A percentile compares a stretch with the other conserved stretches of the same genome.
phyloP scores from a whole-genome alignment of 345 rosid genomes.

The Murraya paniculata region DNA sequence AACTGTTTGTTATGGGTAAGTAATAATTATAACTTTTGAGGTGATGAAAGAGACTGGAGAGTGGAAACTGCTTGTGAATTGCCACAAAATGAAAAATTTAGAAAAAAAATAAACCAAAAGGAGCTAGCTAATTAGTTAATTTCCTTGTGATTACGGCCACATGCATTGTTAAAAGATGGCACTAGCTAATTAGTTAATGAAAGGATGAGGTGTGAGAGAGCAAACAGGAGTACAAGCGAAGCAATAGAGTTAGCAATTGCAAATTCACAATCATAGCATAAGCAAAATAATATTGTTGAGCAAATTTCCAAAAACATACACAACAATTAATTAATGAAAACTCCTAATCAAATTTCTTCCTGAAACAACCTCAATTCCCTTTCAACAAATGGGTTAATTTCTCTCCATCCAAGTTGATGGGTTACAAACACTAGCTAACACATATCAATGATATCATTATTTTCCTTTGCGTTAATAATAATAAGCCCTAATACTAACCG shows the following conservation, averaged over 20 bases:
- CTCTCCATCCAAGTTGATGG: slow-evolving; percentile 7
- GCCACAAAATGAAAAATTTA: neutral
- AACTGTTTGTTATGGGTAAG: neutral
- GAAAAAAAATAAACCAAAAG: neutral
- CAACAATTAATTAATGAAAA: too few relatives aligned
- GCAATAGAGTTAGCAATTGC: neutral
- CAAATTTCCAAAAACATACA: neutral
- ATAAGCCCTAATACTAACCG: too few relatives aligned
- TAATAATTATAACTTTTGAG: neutral
- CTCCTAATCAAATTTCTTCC: neutral
- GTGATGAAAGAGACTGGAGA: neutral
- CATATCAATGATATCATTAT: neutral
- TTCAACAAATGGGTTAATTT: slow-evolving; percentile 21
- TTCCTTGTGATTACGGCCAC: neutral
- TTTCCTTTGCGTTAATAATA: neutral
- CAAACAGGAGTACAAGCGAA: neutral
- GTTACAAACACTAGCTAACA: neutral
- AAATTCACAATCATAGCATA: neutral
- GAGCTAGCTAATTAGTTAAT: neutral
- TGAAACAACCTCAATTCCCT: neutral
- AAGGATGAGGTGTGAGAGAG: neutral
- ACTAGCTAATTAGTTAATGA: neutral
- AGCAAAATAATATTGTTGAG: neutral
- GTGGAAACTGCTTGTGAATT: neutral
- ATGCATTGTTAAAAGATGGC: neutral